Conservation (phyloP, 176 grass and related monocot genomes). For the Triticum turgidum region DNA sequence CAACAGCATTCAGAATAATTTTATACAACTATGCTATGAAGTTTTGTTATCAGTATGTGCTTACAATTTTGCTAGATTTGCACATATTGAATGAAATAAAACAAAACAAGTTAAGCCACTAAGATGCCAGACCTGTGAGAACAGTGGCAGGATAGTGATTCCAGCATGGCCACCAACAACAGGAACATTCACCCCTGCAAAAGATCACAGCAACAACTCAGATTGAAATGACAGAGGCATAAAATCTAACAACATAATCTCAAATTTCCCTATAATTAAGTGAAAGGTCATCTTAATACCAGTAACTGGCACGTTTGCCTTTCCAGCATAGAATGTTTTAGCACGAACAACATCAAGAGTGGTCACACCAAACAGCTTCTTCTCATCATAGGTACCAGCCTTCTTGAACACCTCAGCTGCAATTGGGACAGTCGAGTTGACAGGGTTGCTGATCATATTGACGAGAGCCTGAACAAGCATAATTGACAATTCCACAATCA, state of each 20-base stretch:
- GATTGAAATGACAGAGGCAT: neutral
- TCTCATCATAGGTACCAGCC: conserved; percentile 79
- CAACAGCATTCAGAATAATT: neutral
- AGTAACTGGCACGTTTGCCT: conserved; percentile 69
- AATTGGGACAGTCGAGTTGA: conserved; percentile 86
- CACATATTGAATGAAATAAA: neutral
- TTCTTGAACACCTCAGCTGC: conserved; percentile 96
- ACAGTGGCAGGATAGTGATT: conserved; percentile 81
- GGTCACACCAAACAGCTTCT: conserved; percentile 90
- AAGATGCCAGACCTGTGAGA: conserved; percentile 63
- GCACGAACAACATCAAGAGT: conserved; percentile 90
- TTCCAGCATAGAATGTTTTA: conserved; percentile 89
- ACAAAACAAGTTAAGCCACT: neutral
- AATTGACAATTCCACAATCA: neutral
- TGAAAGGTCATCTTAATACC: conserved; percentile 29
- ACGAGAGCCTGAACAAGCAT: conserved; percentile 58
- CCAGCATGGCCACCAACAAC: conserved; percentile 90
- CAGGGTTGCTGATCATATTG: conserved; percentile 97
- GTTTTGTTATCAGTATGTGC: neutral
- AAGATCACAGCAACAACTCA: neutral
- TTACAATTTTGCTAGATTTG: neutral
- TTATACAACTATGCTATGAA: neutral
- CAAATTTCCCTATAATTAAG: neutral
- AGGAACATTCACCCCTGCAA: conserved; percentile 76
- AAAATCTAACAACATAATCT: neutral